Evolutionary conservation across 2,329 filamentous ascomycete genomes (phyloP).

Genomic region (Nothophoma quercina): DNA sequence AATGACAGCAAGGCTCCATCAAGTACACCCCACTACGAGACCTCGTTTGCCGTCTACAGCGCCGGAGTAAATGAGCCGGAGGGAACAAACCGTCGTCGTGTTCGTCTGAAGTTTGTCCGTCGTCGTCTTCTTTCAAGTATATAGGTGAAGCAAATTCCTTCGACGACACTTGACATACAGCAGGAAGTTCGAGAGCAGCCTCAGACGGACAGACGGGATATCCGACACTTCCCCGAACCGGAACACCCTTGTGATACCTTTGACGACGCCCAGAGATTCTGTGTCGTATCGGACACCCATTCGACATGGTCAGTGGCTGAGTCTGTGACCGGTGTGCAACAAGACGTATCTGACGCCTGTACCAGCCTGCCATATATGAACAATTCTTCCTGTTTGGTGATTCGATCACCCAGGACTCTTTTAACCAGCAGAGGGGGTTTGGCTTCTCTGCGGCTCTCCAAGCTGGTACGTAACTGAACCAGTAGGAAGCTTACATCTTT

Average conservation of each 20-base stretch:
- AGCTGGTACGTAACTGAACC: conserved; percentile 60
- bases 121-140: background rate
- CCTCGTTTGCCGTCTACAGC: conserved; percentile 12
- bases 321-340: background rate
- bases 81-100: background rate
- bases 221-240: conserved; percentile 9
- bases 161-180: background rate
- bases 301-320: conserved; percentile 19
- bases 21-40: conserved; percentile 12
- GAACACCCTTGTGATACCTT: conserved; percentile 18
- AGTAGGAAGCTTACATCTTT: background rate
- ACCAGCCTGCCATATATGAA: conserved; percentile 45
- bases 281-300: background rate
- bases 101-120: conserved; percentile 8
- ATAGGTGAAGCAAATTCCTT: background rate
- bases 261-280: conserved; percentile 17
- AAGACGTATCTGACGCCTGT: background rate
- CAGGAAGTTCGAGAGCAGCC: background rate
- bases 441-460: conserved; percentile 77
- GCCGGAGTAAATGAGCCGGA: conserved; percentile 12
- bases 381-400: conserved; percentile 82
- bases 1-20: conserved; percentile 7
- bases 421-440: conserved; percentile 70
- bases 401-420: conserved; percentile 79
- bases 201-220: background rate